Percentiles rank a stretch among this genome's conserved stretches.
phyloP scores from a whole-genome alignment of 2,329 filamentous ascomycete species.

The Trichoderma cornu-damae region DNA sequence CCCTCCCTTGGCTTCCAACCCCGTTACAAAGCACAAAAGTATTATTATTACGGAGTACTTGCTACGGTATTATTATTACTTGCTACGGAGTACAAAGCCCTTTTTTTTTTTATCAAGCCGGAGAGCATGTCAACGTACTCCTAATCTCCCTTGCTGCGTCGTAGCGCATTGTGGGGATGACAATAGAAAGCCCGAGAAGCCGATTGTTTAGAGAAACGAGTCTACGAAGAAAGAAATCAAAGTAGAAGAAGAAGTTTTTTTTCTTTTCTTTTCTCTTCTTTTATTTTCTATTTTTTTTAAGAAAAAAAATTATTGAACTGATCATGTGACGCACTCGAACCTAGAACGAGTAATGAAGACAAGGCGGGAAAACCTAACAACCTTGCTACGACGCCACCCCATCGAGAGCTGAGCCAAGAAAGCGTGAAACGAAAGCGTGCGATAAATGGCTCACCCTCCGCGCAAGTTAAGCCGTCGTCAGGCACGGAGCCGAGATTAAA shows the following conservation, averaged over 20 bases:
- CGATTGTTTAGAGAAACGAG: background rate
- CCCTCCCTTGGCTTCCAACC: no score
- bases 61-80: no score
- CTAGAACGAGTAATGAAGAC: conserved; percentile 10
- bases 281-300: no score
- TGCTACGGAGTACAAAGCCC: no score
- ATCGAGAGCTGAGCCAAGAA: conserved; percentile 1
- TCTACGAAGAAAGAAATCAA: background rate
- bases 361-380: no score
- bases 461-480: background rate
- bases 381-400: conserved; percentile 1
- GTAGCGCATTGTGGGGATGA: background rate
- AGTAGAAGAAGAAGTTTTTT: no score
- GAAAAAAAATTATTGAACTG: background rate
- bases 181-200: background rate
- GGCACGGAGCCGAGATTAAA: background rate
- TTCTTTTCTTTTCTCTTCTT: no score
- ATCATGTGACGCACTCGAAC: background rate
- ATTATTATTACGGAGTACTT: no score
- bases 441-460: conserved; percentile 12
- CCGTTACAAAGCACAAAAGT: no score
- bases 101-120: background rate
- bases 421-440: conserved; percentile 4
- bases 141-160: background rate
- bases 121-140: no score